phyloP scores from a whole-genome alignment of 2,329 filamentous ascomycete species.

The Sphaerulina populicola region DNA sequence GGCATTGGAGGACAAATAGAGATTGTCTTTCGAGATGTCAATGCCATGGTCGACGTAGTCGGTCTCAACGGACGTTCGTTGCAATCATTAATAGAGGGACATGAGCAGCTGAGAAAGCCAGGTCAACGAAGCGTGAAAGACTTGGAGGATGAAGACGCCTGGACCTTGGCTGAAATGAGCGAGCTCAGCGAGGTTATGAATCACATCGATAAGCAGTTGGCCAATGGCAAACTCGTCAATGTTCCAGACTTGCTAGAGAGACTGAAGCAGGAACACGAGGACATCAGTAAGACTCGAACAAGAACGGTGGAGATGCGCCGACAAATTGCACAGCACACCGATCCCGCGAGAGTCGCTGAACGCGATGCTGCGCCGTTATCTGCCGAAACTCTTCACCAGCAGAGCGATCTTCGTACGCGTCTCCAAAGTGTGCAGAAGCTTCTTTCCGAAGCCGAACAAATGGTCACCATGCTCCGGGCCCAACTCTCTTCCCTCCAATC shows the following conservation, averaged over 20 bases:
- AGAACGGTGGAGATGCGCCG: conserved; percentile 73
- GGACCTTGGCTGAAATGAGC: conserved; percentile 67
- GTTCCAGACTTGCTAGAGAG: conserved; percentile 60
- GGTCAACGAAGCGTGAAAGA: conserved; percentile 52
- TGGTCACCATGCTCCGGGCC: conserved; percentile 67
- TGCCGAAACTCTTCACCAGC: conserved; percentile 72
- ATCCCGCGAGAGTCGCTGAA: conserved; percentile 58
- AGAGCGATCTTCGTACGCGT: conserved; percentile 71
- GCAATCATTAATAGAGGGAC: conserved; percentile 55
- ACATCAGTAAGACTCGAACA: conserved; percentile 62
- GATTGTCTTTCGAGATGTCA: conserved; percentile 64
- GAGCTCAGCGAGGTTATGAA: conserved; percentile 48
- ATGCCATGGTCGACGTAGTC: conserved; percentile 88
- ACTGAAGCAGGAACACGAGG: conserved; percentile 57
- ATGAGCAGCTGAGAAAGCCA: conserved; percentile 48
- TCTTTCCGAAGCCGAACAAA: conserved; percentile 71
- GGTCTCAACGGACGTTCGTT: conserved; percentile 72
- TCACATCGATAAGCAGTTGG: conserved; percentile 57
- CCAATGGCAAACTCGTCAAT: conserved; percentile 59
- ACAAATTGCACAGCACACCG: conserved; percentile 60
- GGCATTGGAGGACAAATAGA: conserved; percentile 44
- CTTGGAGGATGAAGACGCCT: conserved; percentile 50
- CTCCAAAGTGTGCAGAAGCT: conserved; percentile 65
- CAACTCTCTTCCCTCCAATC: conserved; percentile 53
- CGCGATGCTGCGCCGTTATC: conserved; percentile 66